Percentiles rank a stretch among this genome's conserved stretches.
These are phyloP conservation scores for Colletotrichum sidae DNA, from an alignment of 2,329 filamentous ascomycete species.

Conservation along the genomic window DNA sequence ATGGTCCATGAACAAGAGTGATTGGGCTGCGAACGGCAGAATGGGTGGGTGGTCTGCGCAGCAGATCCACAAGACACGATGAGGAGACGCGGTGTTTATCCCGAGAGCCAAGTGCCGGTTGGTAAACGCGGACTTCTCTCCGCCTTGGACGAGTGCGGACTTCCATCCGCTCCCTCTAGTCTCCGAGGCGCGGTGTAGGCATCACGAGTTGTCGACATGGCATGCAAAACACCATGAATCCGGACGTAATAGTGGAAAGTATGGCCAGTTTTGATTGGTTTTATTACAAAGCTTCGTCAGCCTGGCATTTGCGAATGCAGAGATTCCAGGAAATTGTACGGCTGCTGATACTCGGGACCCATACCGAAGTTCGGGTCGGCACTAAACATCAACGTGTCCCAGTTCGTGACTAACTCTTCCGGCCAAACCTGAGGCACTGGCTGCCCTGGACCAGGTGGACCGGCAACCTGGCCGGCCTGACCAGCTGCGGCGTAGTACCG, in stretches of 20 bases:
- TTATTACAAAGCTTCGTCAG: conserved; percentile 9
- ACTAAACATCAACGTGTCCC: conserved; percentile 45
- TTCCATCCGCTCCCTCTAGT: conserved; percentile 1
- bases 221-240: conserved; percentile 5
- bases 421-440: conserved; percentile 17
- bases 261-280: background rate
- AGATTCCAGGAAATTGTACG: conserved; percentile 42
- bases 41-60: background rate
- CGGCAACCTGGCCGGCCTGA: conserved; percentile 7
- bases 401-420: conserved; percentile 36
- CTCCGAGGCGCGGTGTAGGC: background rate
- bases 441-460: conserved; percentile 6
- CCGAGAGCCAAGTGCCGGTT: conserved; percentile 3
- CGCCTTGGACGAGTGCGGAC: conserved; percentile 13
- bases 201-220: conserved; percentile 13
- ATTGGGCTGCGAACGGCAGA: conserved; percentile 19
- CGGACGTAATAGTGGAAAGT: too few species aligned
- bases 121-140: conserved; percentile 13
- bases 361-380: conserved; percentile 38
- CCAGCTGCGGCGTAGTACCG: conserved; percentile 8
- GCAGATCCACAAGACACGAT: conserved; percentile 10
- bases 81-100: conserved; percentile 19
- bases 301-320: conserved; percentile 45
- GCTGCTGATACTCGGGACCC: conserved; percentile 39
- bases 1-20: background rate